Conservation (phyloP, 2,329 filamentous ascomycete species). For the Gnomoniopsis sp. region DNA sequence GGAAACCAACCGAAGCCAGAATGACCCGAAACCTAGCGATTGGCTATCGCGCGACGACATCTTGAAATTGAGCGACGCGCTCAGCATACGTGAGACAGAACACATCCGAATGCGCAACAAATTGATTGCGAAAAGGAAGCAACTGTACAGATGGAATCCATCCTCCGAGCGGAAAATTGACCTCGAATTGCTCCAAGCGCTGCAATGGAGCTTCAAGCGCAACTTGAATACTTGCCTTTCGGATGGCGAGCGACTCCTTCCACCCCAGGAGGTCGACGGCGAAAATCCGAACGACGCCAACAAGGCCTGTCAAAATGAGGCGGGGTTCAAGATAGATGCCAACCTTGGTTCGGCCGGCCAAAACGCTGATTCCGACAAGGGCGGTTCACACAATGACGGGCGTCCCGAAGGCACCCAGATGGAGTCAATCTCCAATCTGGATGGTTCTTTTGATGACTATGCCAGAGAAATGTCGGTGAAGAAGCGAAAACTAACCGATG, state of each 20-base stretch:
- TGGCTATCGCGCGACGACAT: slow-evolving; percentile 17
- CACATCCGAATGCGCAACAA: slow-evolving; percentile 13
- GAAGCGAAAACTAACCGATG: slow-evolving; percentile 7
- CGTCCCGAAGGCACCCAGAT: background rate
- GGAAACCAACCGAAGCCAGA: slow-evolving; percentile 8
- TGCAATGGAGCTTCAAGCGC: slow-evolving; percentile 21
- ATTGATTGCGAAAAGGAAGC: slow-evolving; percentile 17
- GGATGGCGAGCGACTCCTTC: background rate
- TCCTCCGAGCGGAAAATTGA: slow-evolving; percentile 18
- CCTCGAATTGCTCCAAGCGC: slow-evolving; percentile 17
- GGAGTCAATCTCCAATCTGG: background rate
- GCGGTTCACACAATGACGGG: background rate
- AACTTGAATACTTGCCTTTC: slow-evolving; percentile 20
- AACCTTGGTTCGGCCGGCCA: background rate
- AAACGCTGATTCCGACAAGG: background rate
- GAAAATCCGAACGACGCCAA: background rate
- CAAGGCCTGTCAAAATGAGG: background rate
- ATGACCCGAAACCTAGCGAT: slow-evolving; percentile 10
- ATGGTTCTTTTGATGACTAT: slow-evolving; percentile 12
- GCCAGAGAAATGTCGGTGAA: background rate
- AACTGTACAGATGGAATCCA: slow-evolving; percentile 15
- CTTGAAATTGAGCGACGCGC: slow-evolving; percentile 10
- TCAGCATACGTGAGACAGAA: slow-evolving; percentile 18
- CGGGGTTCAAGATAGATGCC: background rate
- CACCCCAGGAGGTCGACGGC: background rate